Evolutionary conservation across 768 basidiomycete species (phyloP).

Genomic region (Leccinum aurantiacum): DNA sequence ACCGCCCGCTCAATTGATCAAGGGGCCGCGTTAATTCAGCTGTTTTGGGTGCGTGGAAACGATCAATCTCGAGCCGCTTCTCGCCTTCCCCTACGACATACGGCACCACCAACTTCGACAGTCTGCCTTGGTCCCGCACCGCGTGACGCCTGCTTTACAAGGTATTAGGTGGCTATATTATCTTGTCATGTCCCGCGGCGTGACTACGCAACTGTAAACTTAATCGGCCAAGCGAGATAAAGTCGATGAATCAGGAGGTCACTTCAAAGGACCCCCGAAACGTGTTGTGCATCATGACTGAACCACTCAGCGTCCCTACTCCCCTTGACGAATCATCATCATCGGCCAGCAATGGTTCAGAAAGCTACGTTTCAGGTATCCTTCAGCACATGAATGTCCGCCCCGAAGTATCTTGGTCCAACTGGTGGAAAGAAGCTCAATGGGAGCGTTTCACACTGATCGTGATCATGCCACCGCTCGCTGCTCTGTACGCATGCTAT

Average conservation of each 20-base stretch:
- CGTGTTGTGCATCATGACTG: neutral
- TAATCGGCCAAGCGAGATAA: neutral
- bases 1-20: neutral
- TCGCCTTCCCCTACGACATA: neutral
- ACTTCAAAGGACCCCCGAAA: neutral
- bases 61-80: neutral
- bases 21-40: neutral
- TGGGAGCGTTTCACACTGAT: slow-evolving; percentile 71
- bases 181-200: neutral
- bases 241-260: neutral
- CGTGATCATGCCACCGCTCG: slow-evolving; percentile 64
- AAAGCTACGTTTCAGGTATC: slow-evolving; percentile 71
- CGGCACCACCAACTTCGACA: neutral
- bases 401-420: slow-evolving; percentile 59
- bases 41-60: neutral
- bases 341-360: slow-evolving; percentile 53
- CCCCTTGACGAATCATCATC: neutral
- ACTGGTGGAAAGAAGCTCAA: slow-evolving; percentile 58
- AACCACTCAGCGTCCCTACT: neutral
- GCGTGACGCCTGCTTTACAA: neutral
- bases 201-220: neutral
- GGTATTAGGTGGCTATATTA: neutral
- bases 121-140: neutral
- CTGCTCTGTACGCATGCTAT: slow-evolving; percentile 59
- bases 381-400: slow-evolving; percentile 59